Percentiles rank a stretch among this genome's conserved stretches.
Conservation (phyloP, 768 basidiomycete species). For the Macrolepiota dolichaula region DNA sequence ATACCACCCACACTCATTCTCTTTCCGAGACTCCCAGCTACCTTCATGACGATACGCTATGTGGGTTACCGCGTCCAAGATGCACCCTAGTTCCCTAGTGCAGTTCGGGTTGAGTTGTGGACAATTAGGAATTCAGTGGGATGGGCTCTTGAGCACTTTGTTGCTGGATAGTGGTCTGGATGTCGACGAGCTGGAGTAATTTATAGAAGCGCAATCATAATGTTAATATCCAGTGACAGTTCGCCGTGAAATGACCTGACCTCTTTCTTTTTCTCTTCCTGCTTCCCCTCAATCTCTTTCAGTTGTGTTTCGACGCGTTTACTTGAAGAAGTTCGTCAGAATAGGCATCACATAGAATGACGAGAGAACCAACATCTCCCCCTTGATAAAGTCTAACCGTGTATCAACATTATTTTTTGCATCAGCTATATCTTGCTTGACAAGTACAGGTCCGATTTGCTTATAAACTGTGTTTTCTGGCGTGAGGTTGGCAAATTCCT, state of each 20-base stretch:
- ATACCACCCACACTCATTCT: background rate
- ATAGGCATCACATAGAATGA: background rate
- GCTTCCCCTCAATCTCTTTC: constrained; percentile 70
- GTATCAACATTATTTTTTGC: constrained; percentile 88
- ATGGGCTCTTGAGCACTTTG: constrained; percentile 25
- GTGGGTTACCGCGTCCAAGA: background rate
- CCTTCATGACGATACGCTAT: background rate
- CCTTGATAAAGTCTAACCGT: constrained; percentile 81
- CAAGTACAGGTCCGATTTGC: constrained; percentile 85
- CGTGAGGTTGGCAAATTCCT: constrained; percentile 83
- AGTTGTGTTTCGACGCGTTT: constrained; percentile 82
- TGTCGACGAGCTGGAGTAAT: constrained; percentile 53
- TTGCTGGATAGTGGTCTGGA: constrained; percentile 58
- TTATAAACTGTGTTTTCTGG: constrained; percentile 84
- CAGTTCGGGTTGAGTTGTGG: background rate
- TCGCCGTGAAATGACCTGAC: constrained; percentile 34
- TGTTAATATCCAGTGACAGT: background rate
- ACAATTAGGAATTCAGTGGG: constrained; percentile 7
- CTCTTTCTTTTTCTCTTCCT: constrained; percentile 82
- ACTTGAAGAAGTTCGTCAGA: constrained; percentile 21
- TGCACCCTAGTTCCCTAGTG: background rate
- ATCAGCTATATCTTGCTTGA: constrained; percentile 85
- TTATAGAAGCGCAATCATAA: background rate
- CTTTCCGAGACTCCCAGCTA: background rate
- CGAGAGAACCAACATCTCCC: constrained; percentile 70